These are phyloP conservation scores for Kalmanozyma brasiliensis DNA, from an alignment of 1,284 basidiomycete genomes.

Conservation along the genomic window DNA sequence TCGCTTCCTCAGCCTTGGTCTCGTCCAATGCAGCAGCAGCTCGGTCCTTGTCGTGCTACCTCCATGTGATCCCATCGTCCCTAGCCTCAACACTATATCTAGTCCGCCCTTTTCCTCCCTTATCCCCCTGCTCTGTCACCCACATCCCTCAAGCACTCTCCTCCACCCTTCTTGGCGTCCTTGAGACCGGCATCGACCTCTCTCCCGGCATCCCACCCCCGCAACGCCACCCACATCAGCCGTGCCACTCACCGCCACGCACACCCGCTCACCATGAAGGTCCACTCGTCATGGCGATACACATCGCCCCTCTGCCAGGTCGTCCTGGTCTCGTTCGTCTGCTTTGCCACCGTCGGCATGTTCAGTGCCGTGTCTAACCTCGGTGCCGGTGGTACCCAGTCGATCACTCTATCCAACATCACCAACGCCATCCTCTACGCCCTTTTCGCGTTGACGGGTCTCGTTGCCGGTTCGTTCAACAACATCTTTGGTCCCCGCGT, in stretches of 20 bases:
- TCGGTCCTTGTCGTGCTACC: neutral
- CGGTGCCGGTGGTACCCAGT: constrained; percentile 30
- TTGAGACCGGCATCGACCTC: too few species aligned
- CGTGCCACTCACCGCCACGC: too few species aligned
- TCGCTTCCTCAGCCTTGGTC: constrained; percentile 9
- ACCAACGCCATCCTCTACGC: constrained; percentile 48
- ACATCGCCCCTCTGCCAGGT: constrained; percentile 37
- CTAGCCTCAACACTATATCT: constrained; percentile 18
- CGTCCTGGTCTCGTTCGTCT: constrained; percentile 32
- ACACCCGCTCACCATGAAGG: constrained; percentile 16
- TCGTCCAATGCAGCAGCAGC: neutral
- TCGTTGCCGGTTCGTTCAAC: constrained; percentile 76
- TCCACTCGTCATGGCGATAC: constrained; percentile 37
- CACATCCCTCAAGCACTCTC: neutral
- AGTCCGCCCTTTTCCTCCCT: neutral
- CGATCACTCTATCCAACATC: constrained; percentile 38
- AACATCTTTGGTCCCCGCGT: constrained; percentile 75
- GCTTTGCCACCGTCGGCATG: constrained; percentile 26
- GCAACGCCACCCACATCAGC: neutral
- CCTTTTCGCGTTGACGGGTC: constrained; percentile 56
- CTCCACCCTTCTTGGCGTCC: neutral
- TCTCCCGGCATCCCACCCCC: too few species aligned
- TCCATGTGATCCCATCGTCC: neutral
- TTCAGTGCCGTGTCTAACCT: constrained; percentile 16
- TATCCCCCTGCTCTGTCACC: neutral